A percentile compares a stretch with the other conserved stretches of the same genome.
These are phyloP conservation scores for Pichia cephalocereana DNA, from an alignment of 805 yeast genomes.

Conservation along the genomic window DNA sequence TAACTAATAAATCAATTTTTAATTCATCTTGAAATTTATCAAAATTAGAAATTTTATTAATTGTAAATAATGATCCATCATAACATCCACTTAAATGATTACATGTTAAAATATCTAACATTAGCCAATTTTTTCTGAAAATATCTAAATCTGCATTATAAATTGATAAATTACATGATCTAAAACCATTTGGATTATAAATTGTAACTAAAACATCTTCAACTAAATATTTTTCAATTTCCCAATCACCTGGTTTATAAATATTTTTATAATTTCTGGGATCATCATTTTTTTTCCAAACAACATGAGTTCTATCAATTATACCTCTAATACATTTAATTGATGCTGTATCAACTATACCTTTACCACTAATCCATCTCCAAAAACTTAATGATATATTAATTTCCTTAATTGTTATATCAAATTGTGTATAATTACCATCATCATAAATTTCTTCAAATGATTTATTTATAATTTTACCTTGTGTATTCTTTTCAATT, in stretches of 20 bases:
- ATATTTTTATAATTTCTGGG: conserved; percentile 72
- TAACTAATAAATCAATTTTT: conserved; percentile 19
- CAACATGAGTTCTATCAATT: conserved; percentile 81
- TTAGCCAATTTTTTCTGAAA: conserved; percentile 87
- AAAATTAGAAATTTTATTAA: conserved; percentile 65
- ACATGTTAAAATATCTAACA: conserved; percentile 79
- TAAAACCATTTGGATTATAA: conserved; percentile 69
- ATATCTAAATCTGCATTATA: conserved; percentile 74
- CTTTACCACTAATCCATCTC: conserved; percentile 86
- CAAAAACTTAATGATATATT: conserved; percentile 70
- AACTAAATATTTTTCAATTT: conserved; percentile 71
- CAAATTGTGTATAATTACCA: conserved; percentile 95
- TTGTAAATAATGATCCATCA: conserved; percentile 87
- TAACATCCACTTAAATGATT: conserved; percentile 81
- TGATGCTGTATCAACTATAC: conserved; percentile 73
- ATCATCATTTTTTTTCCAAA: conserved; percentile 74
- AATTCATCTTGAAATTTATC: conserved; percentile 34
- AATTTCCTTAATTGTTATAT: conserved; percentile 78
- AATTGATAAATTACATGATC: conserved; percentile 82
- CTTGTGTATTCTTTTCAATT: conserved; percentile 19
- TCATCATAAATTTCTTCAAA: conserved; percentile 43
- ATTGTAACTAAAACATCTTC: conserved; percentile 80
- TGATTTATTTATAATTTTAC: conserved; percentile 6
- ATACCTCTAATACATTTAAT: conserved; percentile 85
- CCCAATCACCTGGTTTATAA: conserved; percentile 84